Base-by-base conservation (phyloP, 306 rosid species). In the Cucumis sativus region DNA sequence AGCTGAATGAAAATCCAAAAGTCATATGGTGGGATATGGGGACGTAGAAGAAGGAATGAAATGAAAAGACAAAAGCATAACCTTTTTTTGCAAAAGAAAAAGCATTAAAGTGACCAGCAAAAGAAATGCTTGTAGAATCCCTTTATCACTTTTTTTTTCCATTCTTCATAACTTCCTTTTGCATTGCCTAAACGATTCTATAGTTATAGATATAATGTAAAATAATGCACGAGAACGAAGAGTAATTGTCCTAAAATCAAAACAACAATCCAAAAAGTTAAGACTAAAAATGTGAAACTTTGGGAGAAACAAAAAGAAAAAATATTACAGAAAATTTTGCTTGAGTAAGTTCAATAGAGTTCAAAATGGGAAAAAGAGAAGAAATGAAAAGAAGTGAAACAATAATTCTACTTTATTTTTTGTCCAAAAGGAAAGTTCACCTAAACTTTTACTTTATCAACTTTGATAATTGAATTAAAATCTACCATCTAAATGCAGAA, bases 11-110 rank as follows among this genome's bases (percentile, higher is more conserved):
- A 69, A n/a, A 69, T 23, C 35, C 7, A 43, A 55, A 79, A 75
- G 63, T 76, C 67, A 64, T 45, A 37, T n/a, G 39, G 61, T 45
- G 30, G 47, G 55, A 54, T 47, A 70, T 52, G 67, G 47, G 17
- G 18, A 68, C 52, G 61, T 78, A 64, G 61, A 78, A 55, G 76
- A 82, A 18, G 37, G 60, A 57, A 51, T 63, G 58, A 60, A 57
- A 51, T 43, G 45, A 70, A 80, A 83, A 82, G 56, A 82, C 61
- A 77, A 80, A 84, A 84, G 82, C 80, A 87, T 16, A 78, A 75
- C 76, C 80, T 79, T 76, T 80, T 73, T 80, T 73, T 60, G 63
- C 66, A 76, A 82, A 69, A 80, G 80, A 78, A 84, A 70, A 78
- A 78, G 82, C 81, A 54, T 60, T 76, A 83, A 67, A 79, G 85